Evolutionary conservation across 306 rosid genomes (phyloP).

Genomic region (Canavalia ensiformis): DNA sequence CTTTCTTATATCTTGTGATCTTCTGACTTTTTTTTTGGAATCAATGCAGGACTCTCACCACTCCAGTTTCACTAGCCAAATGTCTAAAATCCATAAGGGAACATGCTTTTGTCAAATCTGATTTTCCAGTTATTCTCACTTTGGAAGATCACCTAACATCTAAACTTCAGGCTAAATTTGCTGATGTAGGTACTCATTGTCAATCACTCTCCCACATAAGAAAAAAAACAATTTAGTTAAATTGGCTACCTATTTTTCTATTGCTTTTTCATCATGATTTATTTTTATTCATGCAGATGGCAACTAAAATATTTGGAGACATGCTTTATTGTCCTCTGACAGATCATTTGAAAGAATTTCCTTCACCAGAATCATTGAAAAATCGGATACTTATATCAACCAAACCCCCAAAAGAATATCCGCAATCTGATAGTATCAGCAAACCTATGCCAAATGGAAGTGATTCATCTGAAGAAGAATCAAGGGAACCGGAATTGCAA

Average conservation of each 20-base stretch:
- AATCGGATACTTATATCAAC: slow-evolving; percentile 75
- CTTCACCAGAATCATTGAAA: slow-evolving; percentile 81
- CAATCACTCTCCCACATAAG: neutral
- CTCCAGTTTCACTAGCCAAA: slow-evolving; percentile 74
- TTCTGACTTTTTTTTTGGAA: slow-evolving; percentile 23
- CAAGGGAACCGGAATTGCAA: slow-evolving; percentile 33
- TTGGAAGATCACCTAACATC: slow-evolving; percentile 85
- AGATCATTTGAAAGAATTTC: slow-evolving; percentile 71
- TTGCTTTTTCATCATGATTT: slow-evolving; percentile 33
- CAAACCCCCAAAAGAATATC: slow-evolving; percentile 82
- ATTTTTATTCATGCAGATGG: slow-evolving; percentile 62
- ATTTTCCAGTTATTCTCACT: slow-evolving; percentile 86
- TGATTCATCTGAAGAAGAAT: slow-evolving; percentile 69
- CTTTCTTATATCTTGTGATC: slow-evolving; percentile 2
- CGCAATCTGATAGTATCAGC: slow-evolving; percentile 32
- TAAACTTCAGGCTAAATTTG: slow-evolving; percentile 76
- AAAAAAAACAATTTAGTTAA: neutral
- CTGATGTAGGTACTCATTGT: slow-evolving; percentile 57
- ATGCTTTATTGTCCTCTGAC: slow-evolving; percentile 65
- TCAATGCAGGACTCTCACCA: slow-evolving; percentile 80
- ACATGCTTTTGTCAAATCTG: slow-evolving; percentile 77
- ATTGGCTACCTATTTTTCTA: neutral
- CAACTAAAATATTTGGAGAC: slow-evolving; percentile 71
- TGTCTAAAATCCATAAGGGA: slow-evolving; percentile 84
- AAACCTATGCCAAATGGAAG: slow-evolving; percentile 48